These are phyloP conservation scores for Wickerhamiella occidentalis DNA, from an alignment of 805 yeast genomes.

Conservation along the genomic window DNA sequence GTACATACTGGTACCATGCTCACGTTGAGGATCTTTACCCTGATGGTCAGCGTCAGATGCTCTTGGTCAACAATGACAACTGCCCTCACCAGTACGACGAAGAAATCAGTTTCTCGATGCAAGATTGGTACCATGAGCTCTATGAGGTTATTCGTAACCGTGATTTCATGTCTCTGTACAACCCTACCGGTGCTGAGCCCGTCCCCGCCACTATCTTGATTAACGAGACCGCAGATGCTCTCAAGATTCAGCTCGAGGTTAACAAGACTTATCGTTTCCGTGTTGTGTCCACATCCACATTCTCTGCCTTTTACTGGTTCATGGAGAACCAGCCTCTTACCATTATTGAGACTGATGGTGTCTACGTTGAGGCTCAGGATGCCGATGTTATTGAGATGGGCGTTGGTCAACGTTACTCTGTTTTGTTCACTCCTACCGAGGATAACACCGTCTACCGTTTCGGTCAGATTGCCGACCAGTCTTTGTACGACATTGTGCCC, in stretches of 20 bases:
- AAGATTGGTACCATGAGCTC: slow-evolving; percentile 80
- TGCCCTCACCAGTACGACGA: slow-evolving; percentile 71
- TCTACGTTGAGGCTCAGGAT: slow-evolving; percentile 61
- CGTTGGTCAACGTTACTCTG: slow-evolving; percentile 85
- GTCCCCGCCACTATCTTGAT: slow-evolving; percentile 71
- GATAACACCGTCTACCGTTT: slow-evolving; percentile 61
- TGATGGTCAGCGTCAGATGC: slow-evolving; percentile 56
- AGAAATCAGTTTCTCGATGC: slow-evolving; percentile 52
- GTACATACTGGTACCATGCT: slow-evolving; percentile 96
- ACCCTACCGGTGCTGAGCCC: slow-evolving; percentile 98
- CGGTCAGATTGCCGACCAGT: slow-evolving; percentile 67
- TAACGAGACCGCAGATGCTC: slow-evolving; percentile 60
- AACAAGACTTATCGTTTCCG: slow-evolving; percentile 74
- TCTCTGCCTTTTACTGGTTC: slow-evolving; percentile 78
- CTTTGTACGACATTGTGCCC: slow-evolving; percentile 71
- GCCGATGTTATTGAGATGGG: slow-evolving; percentile 67
- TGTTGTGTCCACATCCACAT: slow-evolving; percentile 77
- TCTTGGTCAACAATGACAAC: slow-evolving; percentile 59
- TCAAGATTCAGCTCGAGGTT: slow-evolving; percentile 51
- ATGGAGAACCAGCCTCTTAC: slow-evolving; percentile 80
- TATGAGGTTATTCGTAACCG: slow-evolving; percentile 37
- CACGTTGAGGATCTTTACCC: slow-evolving; percentile 84
- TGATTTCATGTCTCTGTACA: slow-evolving; percentile 53
- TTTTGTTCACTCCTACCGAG: slow-evolving; percentile 52
- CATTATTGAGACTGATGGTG: slow-evolving; percentile 87